Base-by-base conservation (phyloP, 352 stramenopile species). In the Globisporangium spinosum region DNA sequence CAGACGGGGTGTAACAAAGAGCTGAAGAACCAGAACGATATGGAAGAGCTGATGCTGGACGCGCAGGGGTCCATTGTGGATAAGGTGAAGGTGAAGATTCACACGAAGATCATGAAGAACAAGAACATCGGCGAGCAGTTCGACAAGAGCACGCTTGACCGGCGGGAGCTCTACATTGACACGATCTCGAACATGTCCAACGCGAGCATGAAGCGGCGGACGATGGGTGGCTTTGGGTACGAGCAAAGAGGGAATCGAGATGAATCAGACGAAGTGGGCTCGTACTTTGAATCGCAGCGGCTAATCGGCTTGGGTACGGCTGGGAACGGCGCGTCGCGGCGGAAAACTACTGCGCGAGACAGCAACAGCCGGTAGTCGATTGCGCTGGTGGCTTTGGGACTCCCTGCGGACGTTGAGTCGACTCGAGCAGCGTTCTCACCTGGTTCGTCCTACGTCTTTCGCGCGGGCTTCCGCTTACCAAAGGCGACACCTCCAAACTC, bases 101-200 rank as follows among this genome's bases (percentile, higher is more conserved):
- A 86, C 65, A 89, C 83, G 55, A 95, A 95, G 79, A 89, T 95
- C 77, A 91, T 91, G 80, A 91, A 95, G 67, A 95, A 95, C 78
- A 95, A 95, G 68, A 93, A 95, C 71, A 93, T 90, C 38, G 87
- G 87, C 58, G 87, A 95, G 64, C 87, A 95, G 68, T 95, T 95
- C 60, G 87, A 95, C 71, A 92, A 91, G 69, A 87, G 82, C 47
- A 77, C 81, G 15, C 74, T 95, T 9, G 85, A 95, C 38, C 73
- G 87, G 10, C 83, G 87, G 2, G 87, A 95, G 67, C 72, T 95
- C 0, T 95, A 89, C 64, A 86, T 95, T 3, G 79, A 92, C 35
- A 94, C 87, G 35, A 69, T 95, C 15, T 77, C 79, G 29, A 94
- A 94, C 68, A 91, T 95, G 76, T 72, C 93, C 60, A 68, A 68